A percentile compares a stretch with the other conserved stretches of the same genome.
Conservation (phyloP, 2,329 filamentous ascomycete genomes). For the Diaporthe sp. region DNA sequence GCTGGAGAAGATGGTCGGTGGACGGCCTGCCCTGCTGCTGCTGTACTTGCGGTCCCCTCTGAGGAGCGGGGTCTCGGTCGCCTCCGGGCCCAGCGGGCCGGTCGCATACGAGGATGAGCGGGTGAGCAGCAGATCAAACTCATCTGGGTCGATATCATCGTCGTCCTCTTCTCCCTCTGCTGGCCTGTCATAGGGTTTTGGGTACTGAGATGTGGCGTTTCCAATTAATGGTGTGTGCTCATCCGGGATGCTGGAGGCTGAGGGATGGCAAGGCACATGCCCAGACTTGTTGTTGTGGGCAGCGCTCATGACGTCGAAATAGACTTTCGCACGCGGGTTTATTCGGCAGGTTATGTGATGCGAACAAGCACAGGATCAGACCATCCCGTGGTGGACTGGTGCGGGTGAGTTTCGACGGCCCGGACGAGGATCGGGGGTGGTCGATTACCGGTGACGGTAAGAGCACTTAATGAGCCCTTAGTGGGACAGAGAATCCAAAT, state of each 20-base stretch:
- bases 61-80: slow-evolving; percentile 55
- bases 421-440: background rate
- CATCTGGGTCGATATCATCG: slow-evolving; percentile 48
- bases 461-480: too few species aligned
- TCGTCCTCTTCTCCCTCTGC: slow-evolving; percentile 27
- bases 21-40: slow-evolving; percentile 34
- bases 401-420: background rate
- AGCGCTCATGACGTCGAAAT: slow-evolving; percentile 17
- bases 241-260: slow-evolving; percentile 19
- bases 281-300: background rate
- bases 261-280: background rate
- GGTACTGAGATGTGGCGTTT: slow-evolving; percentile 8
- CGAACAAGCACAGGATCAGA: background rate
- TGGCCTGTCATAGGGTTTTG: background rate
- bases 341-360: background rate
- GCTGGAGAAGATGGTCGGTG: slow-evolving; percentile 17
- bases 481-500: background rate
- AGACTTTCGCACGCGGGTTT: background rate
- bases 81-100: slow-evolving; percentile 57
- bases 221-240: slow-evolving; percentile 37
- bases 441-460: background rate
- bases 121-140: slow-evolving; percentile 54
- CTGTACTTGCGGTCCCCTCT: slow-evolving; percentile 49
- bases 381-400: background rate
- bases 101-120: slow-evolving; percentile 53